Percentiles rank a stretch among this genome's conserved stretches.
These are phyloP conservation scores for Scopulariopsis brevicaulis DNA, from an alignment of 2,329 filamentous ascomycete species.

Conservation along the genomic window DNA sequence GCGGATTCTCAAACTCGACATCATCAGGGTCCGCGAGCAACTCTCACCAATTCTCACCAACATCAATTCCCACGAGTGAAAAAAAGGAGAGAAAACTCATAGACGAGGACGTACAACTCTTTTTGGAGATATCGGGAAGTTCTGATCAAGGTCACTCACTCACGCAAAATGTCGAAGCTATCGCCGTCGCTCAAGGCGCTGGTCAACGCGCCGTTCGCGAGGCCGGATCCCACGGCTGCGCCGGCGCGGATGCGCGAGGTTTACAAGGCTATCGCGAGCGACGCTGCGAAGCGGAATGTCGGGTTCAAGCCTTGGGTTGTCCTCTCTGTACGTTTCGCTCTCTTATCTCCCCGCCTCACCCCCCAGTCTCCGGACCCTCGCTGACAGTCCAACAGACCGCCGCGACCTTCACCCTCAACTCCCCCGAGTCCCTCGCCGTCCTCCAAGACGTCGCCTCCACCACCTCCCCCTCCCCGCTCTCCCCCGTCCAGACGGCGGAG, in stretches of 20 bases:
- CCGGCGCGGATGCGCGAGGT: conserved; percentile 51
- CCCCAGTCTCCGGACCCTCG: not conserved
- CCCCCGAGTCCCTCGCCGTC: conserved; percentile 58
- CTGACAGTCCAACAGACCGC: conserved; percentile 44
- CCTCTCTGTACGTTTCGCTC: conserved; percentile 37
- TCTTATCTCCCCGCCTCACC: not conserved
- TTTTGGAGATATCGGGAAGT: too few species aligned
- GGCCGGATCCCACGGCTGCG: conserved; percentile 53
- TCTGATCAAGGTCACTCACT: not conserved
- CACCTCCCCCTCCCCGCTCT: conserved; percentile 11
- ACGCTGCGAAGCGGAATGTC: conserved; percentile 50
- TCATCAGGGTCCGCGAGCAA: not conserved
- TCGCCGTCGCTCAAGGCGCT: conserved; percentile 60
- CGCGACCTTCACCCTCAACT: conserved; percentile 78
- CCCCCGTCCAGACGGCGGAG: conserved; percentile 45
- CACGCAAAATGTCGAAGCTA: conserved; percentile 54
- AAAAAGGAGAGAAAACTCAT: too few species aligned
- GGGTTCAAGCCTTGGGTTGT: conserved; percentile 55
- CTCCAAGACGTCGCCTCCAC: conserved; percentile 43
- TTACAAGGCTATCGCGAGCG: conserved; percentile 51
- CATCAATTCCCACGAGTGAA: too few species aligned
- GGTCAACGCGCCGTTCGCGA: conserved; percentile 58
- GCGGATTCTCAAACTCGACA: not conserved
- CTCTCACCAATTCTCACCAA: not conserved
- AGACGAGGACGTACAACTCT: too few species aligned